These are phyloP conservation scores for Aspergillus costaricaensis DNA, from an alignment of 2,329 filamentous ascomycete genomes.

Conservation along the genomic window DNA sequence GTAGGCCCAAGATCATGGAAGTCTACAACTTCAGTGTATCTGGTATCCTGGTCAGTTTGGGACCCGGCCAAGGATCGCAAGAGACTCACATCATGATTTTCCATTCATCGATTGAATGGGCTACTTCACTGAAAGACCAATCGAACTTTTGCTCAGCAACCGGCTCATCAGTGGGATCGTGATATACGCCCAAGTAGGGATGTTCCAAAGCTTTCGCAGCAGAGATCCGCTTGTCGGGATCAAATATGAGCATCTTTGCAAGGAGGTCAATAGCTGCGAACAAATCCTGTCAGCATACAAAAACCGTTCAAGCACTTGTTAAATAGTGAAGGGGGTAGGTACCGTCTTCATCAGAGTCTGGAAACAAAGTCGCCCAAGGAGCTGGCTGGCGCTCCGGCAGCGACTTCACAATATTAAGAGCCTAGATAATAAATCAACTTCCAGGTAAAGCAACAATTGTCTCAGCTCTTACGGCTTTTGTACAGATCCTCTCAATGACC, in stretches of 20 bases:
- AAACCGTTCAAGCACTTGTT: not conserved
- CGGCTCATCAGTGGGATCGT: slow-evolving; percentile 95
- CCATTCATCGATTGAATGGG: slow-evolving; percentile 97
- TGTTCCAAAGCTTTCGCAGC: slow-evolving; percentile 83
- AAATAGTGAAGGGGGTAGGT: slow-evolving; percentile 32
- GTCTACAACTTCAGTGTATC: slow-evolving; percentile 98
- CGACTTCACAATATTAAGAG: slow-evolving; percentile 92
- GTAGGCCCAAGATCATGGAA: slow-evolving; percentile 78
- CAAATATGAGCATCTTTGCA: slow-evolving; percentile 95
- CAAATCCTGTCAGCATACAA: not conserved
- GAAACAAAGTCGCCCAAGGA: slow-evolving; percentile 83
- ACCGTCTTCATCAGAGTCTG: slow-evolving; percentile 86
- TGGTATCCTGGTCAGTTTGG: slow-evolving; percentile 39
- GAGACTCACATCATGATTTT: slow-evolving; percentile 96
- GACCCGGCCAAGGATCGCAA: not conserved
- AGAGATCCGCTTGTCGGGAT: slow-evolving; percentile 92
- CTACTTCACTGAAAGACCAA: slow-evolving; percentile 98
- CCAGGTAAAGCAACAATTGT: not conserved
- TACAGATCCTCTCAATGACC: slow-evolving; percentile 97
- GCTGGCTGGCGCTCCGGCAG: slow-evolving; percentile 90
- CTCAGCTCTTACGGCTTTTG: slow-evolving; percentile 73
- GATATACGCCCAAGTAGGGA: slow-evolving; percentile 92
- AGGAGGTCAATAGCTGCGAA: slow-evolving; percentile 80
- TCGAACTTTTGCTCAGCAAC: slow-evolving; percentile 96
- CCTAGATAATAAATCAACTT: slow-evolving; percentile 54